Evolutionary conservation across 306 rosid genomes (phyloP).

Genomic region (Quercus variabilis): DNA sequence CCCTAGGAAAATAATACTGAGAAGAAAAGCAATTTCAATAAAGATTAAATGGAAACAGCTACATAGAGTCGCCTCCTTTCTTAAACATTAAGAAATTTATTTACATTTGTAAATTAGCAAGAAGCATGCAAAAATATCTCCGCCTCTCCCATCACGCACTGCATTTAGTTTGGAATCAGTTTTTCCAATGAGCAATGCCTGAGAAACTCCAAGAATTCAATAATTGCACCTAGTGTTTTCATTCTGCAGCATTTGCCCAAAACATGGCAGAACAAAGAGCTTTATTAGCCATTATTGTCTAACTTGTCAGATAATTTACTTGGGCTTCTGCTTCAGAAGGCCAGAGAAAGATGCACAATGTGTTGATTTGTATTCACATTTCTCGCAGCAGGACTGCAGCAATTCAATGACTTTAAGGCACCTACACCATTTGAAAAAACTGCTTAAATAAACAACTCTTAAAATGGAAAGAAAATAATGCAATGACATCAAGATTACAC

Average conservation of each 20-base stretch:
- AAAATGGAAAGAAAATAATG: not conserved
- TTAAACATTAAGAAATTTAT: not conserved
- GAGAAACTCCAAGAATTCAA: not conserved
- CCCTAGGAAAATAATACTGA: not conserved
- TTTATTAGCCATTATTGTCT: not conserved
- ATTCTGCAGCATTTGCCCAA: not conserved
- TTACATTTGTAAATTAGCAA: not conserved
- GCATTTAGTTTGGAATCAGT: not conserved
- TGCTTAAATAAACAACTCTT: not conserved
- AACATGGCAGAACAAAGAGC: not conserved
- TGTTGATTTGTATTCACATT: slow-evolving; percentile 63
- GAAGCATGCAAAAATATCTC: not conserved
- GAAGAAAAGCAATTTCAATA: too few species aligned
- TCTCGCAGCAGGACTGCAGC: slow-evolving; percentile 74
- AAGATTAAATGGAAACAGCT: not conserved
- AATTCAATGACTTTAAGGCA: slow-evolving; percentile 60
- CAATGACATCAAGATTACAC: slow-evolving; percentile 4
- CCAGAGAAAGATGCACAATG: slow-evolving; percentile 87
- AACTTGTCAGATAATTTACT: slow-evolving; percentile 15
- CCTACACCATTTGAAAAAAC: slow-evolving; percentile 30
- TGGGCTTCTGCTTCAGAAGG: slow-evolving; percentile 67
- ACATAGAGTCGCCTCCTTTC: not conserved
- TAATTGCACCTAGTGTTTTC: not conserved
- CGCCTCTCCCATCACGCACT: not conserved
- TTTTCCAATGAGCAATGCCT: not conserved